A percentile compares a stretch with the other conserved stretches of the same genome.
These are phyloP conservation scores for Boeremia lycopersici DNA, from an alignment of 2,329 filamentous ascomycete genomes.

Conservation along the genomic window DNA sequence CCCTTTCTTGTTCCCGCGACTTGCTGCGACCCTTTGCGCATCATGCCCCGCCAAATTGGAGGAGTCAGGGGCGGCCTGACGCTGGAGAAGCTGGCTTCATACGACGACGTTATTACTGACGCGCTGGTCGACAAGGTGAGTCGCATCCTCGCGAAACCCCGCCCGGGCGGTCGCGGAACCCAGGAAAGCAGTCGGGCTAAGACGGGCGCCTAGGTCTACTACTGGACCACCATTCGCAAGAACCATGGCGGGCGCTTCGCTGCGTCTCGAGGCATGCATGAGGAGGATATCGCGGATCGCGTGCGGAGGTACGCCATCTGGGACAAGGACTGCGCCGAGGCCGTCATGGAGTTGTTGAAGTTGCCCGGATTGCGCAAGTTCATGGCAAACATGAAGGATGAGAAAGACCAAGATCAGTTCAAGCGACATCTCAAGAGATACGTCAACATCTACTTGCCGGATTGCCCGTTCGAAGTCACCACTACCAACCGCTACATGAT, in stretches of 20 bases:
- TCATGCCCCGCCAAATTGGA: conserved; percentile 54
- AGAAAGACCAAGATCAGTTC: conserved; percentile 86
- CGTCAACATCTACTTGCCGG: conserved; percentile 87
- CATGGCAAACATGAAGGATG: conserved; percentile 68
- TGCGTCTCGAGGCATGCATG: conserved; percentile 77
- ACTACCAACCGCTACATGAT: conserved; percentile 96
- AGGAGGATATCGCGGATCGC: conserved; percentile 66
- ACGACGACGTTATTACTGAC: conserved; percentile 96
- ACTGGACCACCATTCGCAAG: conserved; percentile 96
- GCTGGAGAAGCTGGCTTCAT: conserved; percentile 83
- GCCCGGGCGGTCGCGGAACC: conserved; percentile 17
- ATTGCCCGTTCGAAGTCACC: conserved; percentile 93
- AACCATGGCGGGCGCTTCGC: conserved; percentile 85
- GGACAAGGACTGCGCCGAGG: conserved; percentile 71
- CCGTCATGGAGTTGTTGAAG: conserved; percentile 73
- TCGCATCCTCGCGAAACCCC: conserved; percentile 2
- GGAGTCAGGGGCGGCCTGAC: conserved; percentile 76
- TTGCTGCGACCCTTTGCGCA: conserved; percentile 17
- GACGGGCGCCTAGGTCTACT: conserved; percentile 71
- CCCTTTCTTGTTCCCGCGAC: not conserved
- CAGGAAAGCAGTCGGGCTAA: conserved; percentile 20
- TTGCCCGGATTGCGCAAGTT: conserved; percentile 78
- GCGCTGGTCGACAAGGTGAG: conserved; percentile 92
- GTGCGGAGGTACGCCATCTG: conserved; percentile 72
- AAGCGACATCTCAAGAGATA: conserved; percentile 85